These are phyloP conservation scores for Paracamarosporium sp. DNA, from an alignment of 2,329 filamentous ascomycete species.

Conservation along the genomic window DNA sequence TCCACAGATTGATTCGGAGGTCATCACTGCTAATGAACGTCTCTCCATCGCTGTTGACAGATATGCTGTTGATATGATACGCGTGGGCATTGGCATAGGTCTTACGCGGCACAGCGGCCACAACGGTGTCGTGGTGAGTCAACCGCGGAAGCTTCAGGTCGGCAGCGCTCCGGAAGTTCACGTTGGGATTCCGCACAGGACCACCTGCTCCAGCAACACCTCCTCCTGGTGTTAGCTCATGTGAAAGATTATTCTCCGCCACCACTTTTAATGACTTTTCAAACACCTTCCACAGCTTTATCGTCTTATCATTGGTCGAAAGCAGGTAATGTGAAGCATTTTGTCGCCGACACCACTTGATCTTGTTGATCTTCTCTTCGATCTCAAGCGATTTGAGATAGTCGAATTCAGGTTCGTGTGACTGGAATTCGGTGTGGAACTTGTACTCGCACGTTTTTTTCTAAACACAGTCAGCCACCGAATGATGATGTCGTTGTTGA, in stretches of 20 bases:
- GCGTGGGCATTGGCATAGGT: slow-evolving; percentile 98
- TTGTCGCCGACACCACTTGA: slow-evolving; percentile 98
- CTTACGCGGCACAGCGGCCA: slow-evolving; percentile 92
- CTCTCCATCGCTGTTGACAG: slow-evolving; percentile 99
- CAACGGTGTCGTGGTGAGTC: slow-evolving; percentile 97
- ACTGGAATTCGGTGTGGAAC: slow-evolving; percentile 99
- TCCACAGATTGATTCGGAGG: slow-evolving; percentile 97
- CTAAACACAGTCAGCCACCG: slow-evolving; percentile 56
- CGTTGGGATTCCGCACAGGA: slow-evolving; percentile 73
- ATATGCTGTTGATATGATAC: slow-evolving; percentile 99
- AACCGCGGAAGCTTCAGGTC: slow-evolving; percentile 93
- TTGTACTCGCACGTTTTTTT: slow-evolving; percentile 99
- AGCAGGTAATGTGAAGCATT: slow-evolving; percentile 98
- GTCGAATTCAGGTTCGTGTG: slow-evolving; percentile 98
- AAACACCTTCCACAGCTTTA: slow-evolving; percentile 99
- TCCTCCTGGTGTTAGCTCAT: slow-evolving; percentile 83
- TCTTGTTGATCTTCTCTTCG: slow-evolving; percentile 99
- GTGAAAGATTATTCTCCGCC: slow-evolving; percentile 96
- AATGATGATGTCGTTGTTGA: background rate
- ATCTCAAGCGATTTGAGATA: slow-evolving; percentile 99
- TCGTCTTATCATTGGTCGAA: slow-evolving; percentile 99
- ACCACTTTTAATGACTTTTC: slow-evolving; percentile 99
- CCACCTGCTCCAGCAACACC: slow-evolving; percentile 77
- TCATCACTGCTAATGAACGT: slow-evolving; percentile 99
- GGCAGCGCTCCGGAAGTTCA: slow-evolving; percentile 78